Percentiles rank a stretch among this genome's conserved stretches.
phyloP scores from a whole-genome alignment of 805 yeast genomes.

The Candida andamanensis region DNA sequence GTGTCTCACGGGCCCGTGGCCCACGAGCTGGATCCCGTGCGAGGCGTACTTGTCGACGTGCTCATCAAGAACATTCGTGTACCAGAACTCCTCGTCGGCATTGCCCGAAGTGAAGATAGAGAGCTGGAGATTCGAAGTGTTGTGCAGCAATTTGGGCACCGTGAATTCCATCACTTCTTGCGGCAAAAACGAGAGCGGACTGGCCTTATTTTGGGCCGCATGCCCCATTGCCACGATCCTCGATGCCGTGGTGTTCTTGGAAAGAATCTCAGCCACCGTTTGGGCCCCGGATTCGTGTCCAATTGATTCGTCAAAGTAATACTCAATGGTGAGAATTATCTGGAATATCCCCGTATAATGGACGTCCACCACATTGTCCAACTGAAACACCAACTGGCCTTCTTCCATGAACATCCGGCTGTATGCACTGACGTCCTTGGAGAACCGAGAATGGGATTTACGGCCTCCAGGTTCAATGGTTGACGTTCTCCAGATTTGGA shows the following conservation, averaged over 20 bases:
- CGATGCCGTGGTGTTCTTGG: slow-evolving; percentile 32
- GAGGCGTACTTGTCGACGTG: slow-evolving; percentile 26
- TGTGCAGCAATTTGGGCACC: slow-evolving; percentile 45
- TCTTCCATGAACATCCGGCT: slow-evolving; percentile 42
- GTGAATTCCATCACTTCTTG: slow-evolving; percentile 27
- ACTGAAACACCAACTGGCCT: slow-evolving; percentile 45
- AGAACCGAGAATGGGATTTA: slow-evolving; percentile 41
- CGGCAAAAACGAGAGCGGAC: slow-evolving; percentile 43
- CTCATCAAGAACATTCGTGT: slow-evolving; percentile 52
- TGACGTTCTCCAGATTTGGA: slow-evolving; percentile 78
- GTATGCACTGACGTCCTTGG: slow-evolving; percentile 64
- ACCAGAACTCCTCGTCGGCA: slow-evolving; percentile 83
- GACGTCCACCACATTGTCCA: slow-evolving; percentile 57
- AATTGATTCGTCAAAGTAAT: slow-evolving; percentile 32
- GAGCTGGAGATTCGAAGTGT: slow-evolving; percentile 56
- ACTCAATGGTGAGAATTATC: slow-evolving; percentile 47
- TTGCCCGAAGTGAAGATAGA: slow-evolving; percentile 69
- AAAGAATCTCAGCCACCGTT: slow-evolving; percentile 17
- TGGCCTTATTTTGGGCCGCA: slow-evolving; percentile 9
- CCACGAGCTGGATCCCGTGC: slow-evolving; percentile 39
- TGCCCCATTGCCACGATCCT: slow-evolving; percentile 34
- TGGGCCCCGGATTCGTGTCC: background rate
- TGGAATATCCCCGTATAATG: slow-evolving; percentile 58
- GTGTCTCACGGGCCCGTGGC: slow-evolving; percentile 70
- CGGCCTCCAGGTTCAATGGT: slow-evolving; percentile 58